Conservation (phyloP, 805 yeast genomes). For the Suhomyces sp. region DNA sequence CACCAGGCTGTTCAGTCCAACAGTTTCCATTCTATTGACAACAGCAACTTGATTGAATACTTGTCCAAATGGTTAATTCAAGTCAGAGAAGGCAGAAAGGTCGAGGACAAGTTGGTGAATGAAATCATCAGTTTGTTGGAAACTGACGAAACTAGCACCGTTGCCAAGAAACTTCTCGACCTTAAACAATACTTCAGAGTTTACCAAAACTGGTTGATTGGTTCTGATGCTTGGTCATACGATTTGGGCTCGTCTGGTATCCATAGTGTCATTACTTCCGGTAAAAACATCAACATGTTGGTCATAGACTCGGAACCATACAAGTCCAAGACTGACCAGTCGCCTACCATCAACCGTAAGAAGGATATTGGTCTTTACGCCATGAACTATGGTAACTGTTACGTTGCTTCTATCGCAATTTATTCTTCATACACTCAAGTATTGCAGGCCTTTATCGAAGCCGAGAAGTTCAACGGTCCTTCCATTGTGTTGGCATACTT, state of each 20-base stretch:
- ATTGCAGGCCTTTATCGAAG: conserved; percentile 83
- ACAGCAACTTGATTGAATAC: conserved; percentile 48
- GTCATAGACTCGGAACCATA: conserved; percentile 84
- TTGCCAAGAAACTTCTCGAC: conserved; percentile 46
- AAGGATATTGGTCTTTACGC: conserved; percentile 93
- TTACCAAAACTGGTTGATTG: conserved; percentile 75
- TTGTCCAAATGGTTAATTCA: conserved; percentile 71
- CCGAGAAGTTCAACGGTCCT: conserved; percentile 86
- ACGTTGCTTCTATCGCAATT: conserved; percentile 92
- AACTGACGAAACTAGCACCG: conserved; percentile 34
- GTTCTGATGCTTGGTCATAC: conserved; percentile 94
- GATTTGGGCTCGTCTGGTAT: conserved; percentile 91
- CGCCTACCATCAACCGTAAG: conserved; percentile 56
- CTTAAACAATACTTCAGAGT: conserved; percentile 44
- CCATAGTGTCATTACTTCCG: conserved; percentile 75
- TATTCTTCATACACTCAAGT: conserved; percentile 93
- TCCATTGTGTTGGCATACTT: conserved; percentile 87
- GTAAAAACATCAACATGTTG: conserved; percentile 76
- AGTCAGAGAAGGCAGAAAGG: conserved; percentile 36
- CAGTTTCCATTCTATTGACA: conserved; percentile 41
- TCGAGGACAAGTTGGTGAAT: conserved; percentile 20
- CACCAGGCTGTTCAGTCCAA: conserved; percentile 45
- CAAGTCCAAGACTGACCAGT: conserved; percentile 27
- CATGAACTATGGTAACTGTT: conserved; percentile 85
- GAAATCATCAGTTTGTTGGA: conserved; percentile 38